phyloP scores from a whole-genome alignment of 805 yeast genomes.

The Cyberlindnera japonica region DNA sequence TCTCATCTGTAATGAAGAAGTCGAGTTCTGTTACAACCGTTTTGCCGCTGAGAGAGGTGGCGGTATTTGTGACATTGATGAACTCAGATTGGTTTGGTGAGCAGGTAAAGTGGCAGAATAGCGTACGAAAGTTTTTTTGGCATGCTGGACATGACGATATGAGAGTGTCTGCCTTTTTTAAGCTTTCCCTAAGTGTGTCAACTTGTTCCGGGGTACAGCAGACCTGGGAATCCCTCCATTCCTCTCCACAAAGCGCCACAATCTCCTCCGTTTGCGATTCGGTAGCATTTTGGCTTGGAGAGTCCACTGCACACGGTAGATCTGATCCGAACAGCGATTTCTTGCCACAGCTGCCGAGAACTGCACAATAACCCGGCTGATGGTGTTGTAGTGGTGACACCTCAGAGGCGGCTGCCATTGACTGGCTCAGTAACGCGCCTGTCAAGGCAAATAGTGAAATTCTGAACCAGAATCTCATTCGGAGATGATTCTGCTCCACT shows the following conservation, averaged over 20 bases:
- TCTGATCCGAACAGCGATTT: constrained; percentile 71
- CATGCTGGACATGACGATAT: constrained; percentile 96
- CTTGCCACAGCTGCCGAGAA: constrained; percentile 64
- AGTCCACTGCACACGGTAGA: constrained; percentile 71
- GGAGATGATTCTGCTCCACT: no score
- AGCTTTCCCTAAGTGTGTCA: constrained; percentile 47
- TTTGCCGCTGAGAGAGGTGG: constrained; percentile 44
- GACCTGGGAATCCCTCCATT: constrained; percentile 48
- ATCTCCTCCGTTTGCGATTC: constrained; percentile 42
- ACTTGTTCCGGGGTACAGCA: constrained; percentile 76
- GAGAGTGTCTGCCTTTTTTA: constrained; percentile 72
- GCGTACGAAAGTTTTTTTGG: constrained; percentile 72
- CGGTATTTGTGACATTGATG: constrained; percentile 56
- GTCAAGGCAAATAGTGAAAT: neutral
- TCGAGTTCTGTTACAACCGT: constrained; percentile 70
- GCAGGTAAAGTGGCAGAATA: constrained; percentile 88
- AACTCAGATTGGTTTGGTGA: constrained; percentile 78
- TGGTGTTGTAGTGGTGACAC: constrained; percentile 5
- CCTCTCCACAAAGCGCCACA: constrained; percentile 66
- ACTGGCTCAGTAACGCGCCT: neutral
- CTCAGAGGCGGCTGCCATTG: neutral
- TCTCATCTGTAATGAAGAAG: constrained; percentile 51
- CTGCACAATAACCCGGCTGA: constrained; percentile 28
- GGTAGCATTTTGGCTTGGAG: constrained; percentile 44
- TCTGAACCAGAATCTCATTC: neutral